These are phyloP conservation scores for Fomes fomentarius DNA, from an alignment of 1,284 basidiomycete genomes.

Conservation along the genomic window DNA sequence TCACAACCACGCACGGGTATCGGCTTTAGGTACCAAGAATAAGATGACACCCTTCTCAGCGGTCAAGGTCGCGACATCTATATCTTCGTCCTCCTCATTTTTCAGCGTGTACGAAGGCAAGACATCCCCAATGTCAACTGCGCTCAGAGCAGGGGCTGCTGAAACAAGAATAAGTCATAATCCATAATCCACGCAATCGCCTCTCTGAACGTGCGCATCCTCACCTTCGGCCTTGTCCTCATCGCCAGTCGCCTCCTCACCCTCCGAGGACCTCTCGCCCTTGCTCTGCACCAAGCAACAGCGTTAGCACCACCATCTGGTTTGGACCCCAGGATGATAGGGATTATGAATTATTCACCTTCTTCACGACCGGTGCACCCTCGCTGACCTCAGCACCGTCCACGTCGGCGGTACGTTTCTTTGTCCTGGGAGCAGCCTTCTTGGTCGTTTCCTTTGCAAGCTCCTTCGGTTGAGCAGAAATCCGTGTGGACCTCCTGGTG, in stretches of 20 bases:
- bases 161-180: neutral
- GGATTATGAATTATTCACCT: slow-evolving; percentile 23
- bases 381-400: slow-evolving; percentile 21
- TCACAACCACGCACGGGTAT: slow-evolving; percentile 82
- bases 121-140: slow-evolving; percentile 75
- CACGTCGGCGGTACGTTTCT: slow-evolving; percentile 29
- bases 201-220: no score
- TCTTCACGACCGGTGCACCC: slow-evolving; percentile 31
- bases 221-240: slow-evolving; percentile 9
- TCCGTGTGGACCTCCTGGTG: slow-evolving; percentile 33
- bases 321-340: no score
- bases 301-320: neutral
- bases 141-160: slow-evolving; percentile 11
- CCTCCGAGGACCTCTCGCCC: slow-evolving; percentile 19
- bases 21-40: slow-evolving; percentile 86
- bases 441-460: slow-evolving; percentile 20
- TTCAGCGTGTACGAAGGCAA: slow-evolving; percentile 79
- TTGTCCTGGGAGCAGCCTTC: slow-evolving; percentile 26
- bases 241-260: slow-evolving; percentile 16
- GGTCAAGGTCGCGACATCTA: slow-evolving; percentile 63
- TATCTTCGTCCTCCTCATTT: slow-evolving; percentile 77
- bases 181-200: no score
- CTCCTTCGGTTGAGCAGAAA: slow-evolving; percentile 36
- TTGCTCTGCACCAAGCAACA: slow-evolving; percentile 21
- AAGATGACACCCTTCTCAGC: slow-evolving; percentile 78